These are phyloP conservation scores for Pseudomicrostroma phylloplanum DNA, from an alignment of 1,284 basidiomycete species.

Conservation along the genomic window DNA sequence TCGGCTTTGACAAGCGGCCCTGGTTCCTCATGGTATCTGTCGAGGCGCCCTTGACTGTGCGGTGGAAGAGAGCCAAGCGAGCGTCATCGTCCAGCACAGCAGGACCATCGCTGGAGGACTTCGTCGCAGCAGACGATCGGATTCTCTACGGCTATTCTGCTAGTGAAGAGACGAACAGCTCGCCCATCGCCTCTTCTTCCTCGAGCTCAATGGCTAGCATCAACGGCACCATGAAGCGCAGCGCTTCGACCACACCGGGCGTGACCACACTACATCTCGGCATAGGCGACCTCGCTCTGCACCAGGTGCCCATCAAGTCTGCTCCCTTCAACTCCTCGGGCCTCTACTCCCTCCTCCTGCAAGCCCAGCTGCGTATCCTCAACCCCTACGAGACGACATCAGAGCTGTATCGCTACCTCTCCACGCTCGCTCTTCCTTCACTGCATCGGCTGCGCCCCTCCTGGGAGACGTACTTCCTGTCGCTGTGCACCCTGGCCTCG, in stretches of 20 bases:
- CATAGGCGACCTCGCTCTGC: constrained; percentile 2
- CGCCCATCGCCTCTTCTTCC: not conserved
- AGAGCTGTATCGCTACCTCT: constrained; percentile 63
- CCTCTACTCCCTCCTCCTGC: constrained; percentile 21
- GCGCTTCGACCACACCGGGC: not conserved
- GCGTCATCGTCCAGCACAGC: not conserved
- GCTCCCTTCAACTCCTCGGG: constrained; percentile 6
- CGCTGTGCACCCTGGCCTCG: constrained; percentile 45
- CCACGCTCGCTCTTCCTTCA: constrained; percentile 67
- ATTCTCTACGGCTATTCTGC: constrained; percentile 22
- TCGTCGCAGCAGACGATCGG: constrained; percentile 38
- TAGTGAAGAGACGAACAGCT: not conserved
- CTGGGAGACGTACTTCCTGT: constrained; percentile 50
- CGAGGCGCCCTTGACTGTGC: constrained; percentile 69
- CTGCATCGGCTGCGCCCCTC: constrained; percentile 64
- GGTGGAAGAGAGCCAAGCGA: constrained; percentile 25
- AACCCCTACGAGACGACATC: constrained; percentile 63
- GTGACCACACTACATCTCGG: not conserved
- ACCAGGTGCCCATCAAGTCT: not conserved
- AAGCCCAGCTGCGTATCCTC: constrained; percentile 61
- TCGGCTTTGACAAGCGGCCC: constrained; percentile 73
- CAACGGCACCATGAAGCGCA: no score
- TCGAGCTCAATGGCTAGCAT: no score
- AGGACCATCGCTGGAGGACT: constrained; percentile 30
- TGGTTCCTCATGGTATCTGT: constrained; percentile 80